phyloP scores from a whole-genome alignment of 1,139 yeast genomes.

The Yamadazyma membranifaciens region DNA sequence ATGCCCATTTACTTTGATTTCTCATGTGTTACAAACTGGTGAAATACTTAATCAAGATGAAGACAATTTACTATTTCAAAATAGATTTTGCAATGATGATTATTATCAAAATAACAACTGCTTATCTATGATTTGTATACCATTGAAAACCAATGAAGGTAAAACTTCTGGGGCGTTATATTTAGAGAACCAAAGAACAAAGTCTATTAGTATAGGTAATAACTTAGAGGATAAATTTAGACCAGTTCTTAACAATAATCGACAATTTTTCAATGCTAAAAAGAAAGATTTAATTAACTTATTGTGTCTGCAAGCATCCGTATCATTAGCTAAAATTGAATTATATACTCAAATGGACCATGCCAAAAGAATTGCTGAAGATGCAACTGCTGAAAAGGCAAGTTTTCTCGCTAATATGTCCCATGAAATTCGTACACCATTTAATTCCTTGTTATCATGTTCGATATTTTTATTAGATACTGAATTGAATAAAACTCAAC shows the following conservation, averaged over 20 bases:
- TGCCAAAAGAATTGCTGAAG: constrained; percentile 58
- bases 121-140: constrained; percentile 44
- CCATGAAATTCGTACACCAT: constrained; percentile 59
- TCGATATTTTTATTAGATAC: constrained; percentile 55
- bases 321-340: constrained; percentile 49
- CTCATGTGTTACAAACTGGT: constrained; percentile 41
- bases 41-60: constrained; percentile 36
- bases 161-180: constrained; percentile 47
- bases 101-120: constrained; percentile 38
- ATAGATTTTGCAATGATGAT: constrained; percentile 36
- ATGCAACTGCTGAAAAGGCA: constrained; percentile 59
- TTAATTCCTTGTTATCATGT: constrained; percentile 55
- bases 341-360: constrained; percentile 50
- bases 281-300: constrained; percentile 44
- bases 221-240: not conserved
- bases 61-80: constrained; percentile 36
- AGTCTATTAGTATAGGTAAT: constrained; percentile 9
- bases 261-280: constrained; percentile 28
- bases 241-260: not conserved
- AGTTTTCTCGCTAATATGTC: constrained; percentile 61
- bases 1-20: constrained; percentile 44
- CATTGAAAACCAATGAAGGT: constrained; percentile 44
- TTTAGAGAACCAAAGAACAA: constrained; percentile 34
- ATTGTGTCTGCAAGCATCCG: constrained; percentile 55
- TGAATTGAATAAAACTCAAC: constrained; percentile 42